Base-by-base conservation (phyloP, 2,329 filamentous ascomycete genomes). In the Aureobasidium lini region DNA sequence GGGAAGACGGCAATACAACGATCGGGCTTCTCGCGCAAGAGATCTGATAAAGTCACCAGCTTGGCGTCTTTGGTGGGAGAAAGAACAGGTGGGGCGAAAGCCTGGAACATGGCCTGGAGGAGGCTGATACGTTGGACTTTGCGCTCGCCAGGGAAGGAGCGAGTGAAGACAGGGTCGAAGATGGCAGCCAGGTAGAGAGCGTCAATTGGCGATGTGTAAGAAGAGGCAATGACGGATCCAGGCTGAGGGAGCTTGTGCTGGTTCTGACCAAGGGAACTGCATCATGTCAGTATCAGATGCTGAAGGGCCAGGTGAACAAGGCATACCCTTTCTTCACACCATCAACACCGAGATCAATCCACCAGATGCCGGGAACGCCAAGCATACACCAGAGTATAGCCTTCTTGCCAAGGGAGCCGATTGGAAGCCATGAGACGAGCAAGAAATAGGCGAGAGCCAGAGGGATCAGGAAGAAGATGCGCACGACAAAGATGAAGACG, bases 291-390 rank as follows among this genome's bases (percentile, higher is more conserved):
- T 34, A 48, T 9, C 54, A 15, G 8, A 4, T n/a, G 31, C 28
- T 13, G n/a, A 42, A 23, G 37, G 16, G 5, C 11, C 29, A 50
- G 13, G 28, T 13, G 42, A 44, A 34, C 11, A 23, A 9, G 9
- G 70, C 78, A 59, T 72, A 92, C 76, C 94, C 94, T 76, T 91
- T 89, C 75, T 90, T 92, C 57, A 99, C 94, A 61, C 93, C 93
- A 72, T 99, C 94, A 65, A 99, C 90, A 73, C 96, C 93, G n/a
- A 99, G 79, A 74, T 99, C 94, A 60, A 96, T 87, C 93, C 93
- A 97, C 91, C 92, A 97, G 60, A 99, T 89, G 31, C 94, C 93
- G 0, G 92, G 90, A 61, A 95, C 88, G 39, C 85, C 88, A 66
- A 99, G 83, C 64, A 97, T 83, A 62, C 85, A 82, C 93, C 94